phyloP scores from a whole-genome alignment of 495 filamentous ascomycete species.

The Aeminium ludgeri region DNA sequence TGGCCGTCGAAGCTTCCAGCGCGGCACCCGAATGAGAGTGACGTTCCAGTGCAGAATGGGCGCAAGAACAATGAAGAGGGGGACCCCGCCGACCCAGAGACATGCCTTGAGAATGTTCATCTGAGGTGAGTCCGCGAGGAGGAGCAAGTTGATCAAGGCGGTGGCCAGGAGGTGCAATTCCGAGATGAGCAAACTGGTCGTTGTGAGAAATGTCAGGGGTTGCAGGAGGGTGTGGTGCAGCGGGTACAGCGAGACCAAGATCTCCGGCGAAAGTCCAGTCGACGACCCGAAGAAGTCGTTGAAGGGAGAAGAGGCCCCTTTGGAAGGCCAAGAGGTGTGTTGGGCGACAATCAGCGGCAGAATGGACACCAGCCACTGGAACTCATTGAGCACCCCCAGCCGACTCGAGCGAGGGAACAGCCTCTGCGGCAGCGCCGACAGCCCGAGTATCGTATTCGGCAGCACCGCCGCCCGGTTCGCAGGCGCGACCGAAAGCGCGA shows the following conservation, averaged over 20 bases:
- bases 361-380: constrained; percentile 59
- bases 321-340: constrained; percentile 21
- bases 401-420: constrained; percentile 46
- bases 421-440: constrained; percentile 57
- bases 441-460: constrained; percentile 63
- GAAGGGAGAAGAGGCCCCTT: too few relatives aligned
- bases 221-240: constrained; percentile 68
- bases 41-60: constrained; percentile 76
- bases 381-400: constrained; percentile 33
- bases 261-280: constrained; percentile 36
- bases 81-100: constrained; percentile 75
- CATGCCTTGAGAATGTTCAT: constrained; percentile 63
- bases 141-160: constrained; percentile 63
- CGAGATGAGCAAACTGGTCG: constrained; percentile 67
- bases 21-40: constrained; percentile 69
- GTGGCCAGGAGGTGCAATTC: constrained; percentile 77
- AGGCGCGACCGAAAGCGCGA: constrained; percentile 58
- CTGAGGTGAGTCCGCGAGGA: constrained; percentile 70
- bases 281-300: too few relatives aligned
- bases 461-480: constrained; percentile 40
- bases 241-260: constrained; percentile 56
- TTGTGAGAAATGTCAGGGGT: constrained; percentile 60
- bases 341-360: constrained; percentile 40
- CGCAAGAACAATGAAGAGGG: constrained; percentile 52
- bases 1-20: constrained; percentile 65